Evolutionary conservation across 2,329 filamentous ascomycete species (phyloP).

Genomic region (Penicillium sp.): DNA sequence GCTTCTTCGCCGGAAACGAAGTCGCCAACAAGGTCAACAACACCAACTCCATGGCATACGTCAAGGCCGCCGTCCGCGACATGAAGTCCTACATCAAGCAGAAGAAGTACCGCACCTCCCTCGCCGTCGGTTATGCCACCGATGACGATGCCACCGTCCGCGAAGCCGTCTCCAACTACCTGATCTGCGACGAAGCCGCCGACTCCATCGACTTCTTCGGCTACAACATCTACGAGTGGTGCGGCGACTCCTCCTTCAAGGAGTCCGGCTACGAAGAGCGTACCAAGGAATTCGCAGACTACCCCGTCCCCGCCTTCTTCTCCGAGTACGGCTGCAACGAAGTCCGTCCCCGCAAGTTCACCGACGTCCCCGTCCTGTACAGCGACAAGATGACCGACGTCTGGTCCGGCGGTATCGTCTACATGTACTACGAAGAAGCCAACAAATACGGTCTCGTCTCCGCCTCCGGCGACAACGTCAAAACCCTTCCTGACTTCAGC

Average conservation of each 20-base stretch:
- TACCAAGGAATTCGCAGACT: conserved; percentile 81
- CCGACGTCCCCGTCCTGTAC: conserved; percentile 81
- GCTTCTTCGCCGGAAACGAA: conserved; percentile 99
- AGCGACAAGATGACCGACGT: conserved; percentile 76
- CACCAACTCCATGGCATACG: conserved; percentile 85
- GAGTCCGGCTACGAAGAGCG: conserved; percentile 78
- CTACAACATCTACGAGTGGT: conserved; percentile 99
- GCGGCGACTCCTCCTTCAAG: conserved; percentile 75
- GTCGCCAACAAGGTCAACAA: conserved; percentile 88
- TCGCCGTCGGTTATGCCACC: conserved; percentile 94
- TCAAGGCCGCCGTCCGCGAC: conserved; percentile 97
- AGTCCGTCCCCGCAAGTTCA: conserved; percentile 70
- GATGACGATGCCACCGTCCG: conserved; percentile 88
- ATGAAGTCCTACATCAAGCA: conserved; percentile 89
- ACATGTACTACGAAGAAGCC: conserved; percentile 93
- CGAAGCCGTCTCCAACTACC: conserved; percentile 80
- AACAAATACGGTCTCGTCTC: conserved; percentile 75
- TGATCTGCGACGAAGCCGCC: conserved; percentile 75
- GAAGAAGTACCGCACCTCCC: conserved; percentile 66
- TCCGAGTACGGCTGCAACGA: conserved; percentile 97
- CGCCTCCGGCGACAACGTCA: conserved; percentile 64
- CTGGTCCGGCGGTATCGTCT: conserved; percentile 95
- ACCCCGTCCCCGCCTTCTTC: conserved; percentile 95
- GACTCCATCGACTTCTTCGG: conserved; percentile 93
- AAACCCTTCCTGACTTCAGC: conserved; percentile 71